Evolutionary conservation across 179 eudicot genomes (phyloP), one percentile per base, ranked within the genome.

Genomic region (Heliamphora pulchella): DNA sequence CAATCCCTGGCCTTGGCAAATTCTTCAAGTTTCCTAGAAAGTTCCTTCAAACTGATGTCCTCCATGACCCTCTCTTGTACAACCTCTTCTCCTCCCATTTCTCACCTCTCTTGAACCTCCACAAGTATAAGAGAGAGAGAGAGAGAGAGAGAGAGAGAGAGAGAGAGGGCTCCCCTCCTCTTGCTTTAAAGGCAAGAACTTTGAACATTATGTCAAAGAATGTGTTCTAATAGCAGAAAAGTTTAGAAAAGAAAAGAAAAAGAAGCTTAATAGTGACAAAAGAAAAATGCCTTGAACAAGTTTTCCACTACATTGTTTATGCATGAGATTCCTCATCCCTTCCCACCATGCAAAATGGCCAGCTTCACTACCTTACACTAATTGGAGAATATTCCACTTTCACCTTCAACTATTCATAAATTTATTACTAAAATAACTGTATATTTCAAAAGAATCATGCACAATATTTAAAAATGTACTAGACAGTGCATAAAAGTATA

Each of bases 1-100:
- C 93, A 90, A 11, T 89, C 89, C 82, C 93, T 85, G 18, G 84
- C 90, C 80, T 82, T 88, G 3, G 91, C 90, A 83, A 90, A 90
- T 5, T 90, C 93, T 71, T 90, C 90, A 62, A 90, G 91, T 59
- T 85, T 85, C 66, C 51, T 85, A 2, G 91, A 86, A 13, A 90
- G 80, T 46, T 90, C 93, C 75, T 87, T 90, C 5, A 90, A 74
- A 80, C 93, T 85, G 47, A 87, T 86, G 76, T 89, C 90, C 78
- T 89, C 90, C 78, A 77, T 79, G 0, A 14, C 81, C 39, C 65
- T 75, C 47, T 86, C 85, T 80, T 80, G 80, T 62, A 46, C 75
- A 31, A 39, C 22, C 70, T 18, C 71, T 58, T 77, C 80, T 77
- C 48, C 71, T 13, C 55, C 82, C 51, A 79, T 89, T 58, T 71